phyloP scores from a whole-genome alignment of 2,329 filamentous ascomycete species.

The Colletotrichum higginsianum region DNA sequence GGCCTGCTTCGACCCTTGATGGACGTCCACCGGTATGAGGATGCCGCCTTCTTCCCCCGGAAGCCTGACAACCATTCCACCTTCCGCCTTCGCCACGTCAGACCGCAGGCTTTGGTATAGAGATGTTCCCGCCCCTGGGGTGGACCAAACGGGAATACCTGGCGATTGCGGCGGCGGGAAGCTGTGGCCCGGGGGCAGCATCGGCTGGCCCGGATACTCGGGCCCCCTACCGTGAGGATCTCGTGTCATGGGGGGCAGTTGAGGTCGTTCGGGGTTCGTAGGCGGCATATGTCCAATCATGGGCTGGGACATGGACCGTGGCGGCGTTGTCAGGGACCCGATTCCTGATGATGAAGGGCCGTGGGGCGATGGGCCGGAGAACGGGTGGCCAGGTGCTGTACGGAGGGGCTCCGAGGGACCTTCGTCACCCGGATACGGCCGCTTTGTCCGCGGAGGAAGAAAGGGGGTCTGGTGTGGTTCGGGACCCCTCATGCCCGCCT shows the following conservation, averaged over 20 bases:
- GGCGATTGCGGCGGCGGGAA: conserved; percentile 27
- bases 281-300: conserved; percentile 47
- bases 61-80: conserved; percentile 43
- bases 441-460: conserved; percentile 46
- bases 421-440: conserved; percentile 28
- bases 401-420: conserved; percentile 23
- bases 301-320: conserved; percentile 56
- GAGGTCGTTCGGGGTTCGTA: conserved; percentile 44
- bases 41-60: conserved; percentile 57
- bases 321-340: conserved; percentile 46
- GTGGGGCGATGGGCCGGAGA: conserved; percentile 39
- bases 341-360: conserved; percentile 44
- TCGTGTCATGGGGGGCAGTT: conserved; percentile 38
- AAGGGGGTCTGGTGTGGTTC: conserved; percentile 47
- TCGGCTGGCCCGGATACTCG: conserved; percentile 34
- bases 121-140: conserved; percentile 54
- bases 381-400: conserved; percentile 22
- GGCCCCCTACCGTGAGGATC: conserved; percentile 26
- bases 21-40: conserved; percentile 81
- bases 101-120: conserved; percentile 42
- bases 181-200: conserved; percentile 23
- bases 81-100: conserved; percentile 38
- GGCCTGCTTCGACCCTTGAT: conserved; percentile 84
- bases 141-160: conserved; percentile 47
- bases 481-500: conserved; percentile 47